These are phyloP conservation scores for Epichloe hybrida DNA, from an alignment of 2,329 filamentous ascomycete species.

Conservation along the genomic window DNA sequence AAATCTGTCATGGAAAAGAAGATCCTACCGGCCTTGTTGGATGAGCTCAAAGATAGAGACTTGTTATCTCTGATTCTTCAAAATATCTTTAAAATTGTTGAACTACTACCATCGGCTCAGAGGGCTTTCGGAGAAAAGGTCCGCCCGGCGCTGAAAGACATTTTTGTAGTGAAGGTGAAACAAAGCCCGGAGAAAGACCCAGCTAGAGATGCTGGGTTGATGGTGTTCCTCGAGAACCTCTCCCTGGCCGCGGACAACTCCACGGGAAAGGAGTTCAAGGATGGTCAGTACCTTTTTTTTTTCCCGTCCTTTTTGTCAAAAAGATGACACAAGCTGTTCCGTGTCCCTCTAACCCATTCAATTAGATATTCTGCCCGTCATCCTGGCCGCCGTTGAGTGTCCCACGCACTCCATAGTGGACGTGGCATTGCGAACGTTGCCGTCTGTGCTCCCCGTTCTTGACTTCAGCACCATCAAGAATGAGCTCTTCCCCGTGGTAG, in stretches of 20 bases:
- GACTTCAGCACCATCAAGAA: conserved; percentile 97
- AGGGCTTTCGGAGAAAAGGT: conserved; percentile 75
- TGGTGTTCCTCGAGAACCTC: conserved; percentile 82
- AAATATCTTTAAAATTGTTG: conserved; percentile 83
- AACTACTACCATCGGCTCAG: conserved; percentile 61
- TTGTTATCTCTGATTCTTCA: conserved; percentile 74
- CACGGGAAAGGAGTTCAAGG: conserved; percentile 86
- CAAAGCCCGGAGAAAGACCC: conserved; percentile 60
- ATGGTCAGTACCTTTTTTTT: conserved; percentile 41
- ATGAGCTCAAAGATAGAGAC: conserved; percentile 88
- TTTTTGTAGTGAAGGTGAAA: conserved; percentile 54
- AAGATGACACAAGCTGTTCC: not conserved
- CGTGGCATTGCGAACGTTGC: conserved; percentile 64
- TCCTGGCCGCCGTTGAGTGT: conserved; percentile 73
- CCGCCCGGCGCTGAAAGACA: conserved; percentile 70
- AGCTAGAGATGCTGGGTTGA: conserved; percentile 74
- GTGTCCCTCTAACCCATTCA: not conserved
- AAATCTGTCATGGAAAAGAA: conserved; percentile 92
- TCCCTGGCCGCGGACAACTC: conserved; percentile 64
- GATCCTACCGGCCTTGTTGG: conserved; percentile 72
- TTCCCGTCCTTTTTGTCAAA: not conserved
- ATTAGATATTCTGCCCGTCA: conserved; percentile 73
- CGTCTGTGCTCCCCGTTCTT: conserved; percentile 69
- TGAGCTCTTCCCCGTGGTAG: conserved; percentile 86
- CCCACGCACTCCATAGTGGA: conserved; percentile 83